These are phyloP conservation scores for Akanthomyces lecanii DNA, from an alignment of 2,329 filamentous ascomycete species.

Conservation along the genomic window DNA sequence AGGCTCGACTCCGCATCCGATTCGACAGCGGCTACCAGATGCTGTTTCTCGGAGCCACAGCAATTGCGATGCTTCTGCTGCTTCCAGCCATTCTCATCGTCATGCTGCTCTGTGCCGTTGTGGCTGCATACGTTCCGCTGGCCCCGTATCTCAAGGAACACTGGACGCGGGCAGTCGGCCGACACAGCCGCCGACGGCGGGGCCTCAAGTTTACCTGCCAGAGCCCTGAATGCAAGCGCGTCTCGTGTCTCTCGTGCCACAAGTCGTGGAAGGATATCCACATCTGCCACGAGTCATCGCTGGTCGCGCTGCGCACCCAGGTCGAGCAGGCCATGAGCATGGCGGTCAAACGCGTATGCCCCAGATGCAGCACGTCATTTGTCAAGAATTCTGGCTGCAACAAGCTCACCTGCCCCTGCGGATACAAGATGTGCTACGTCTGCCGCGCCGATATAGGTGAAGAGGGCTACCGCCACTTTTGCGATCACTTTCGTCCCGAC, in stretches of 20 bases:
- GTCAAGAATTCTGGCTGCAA: conserved; percentile 95
- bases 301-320: conserved; percentile 77
- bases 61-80: conserved; percentile 53
- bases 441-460: conserved; percentile 72
- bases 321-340: conserved; percentile 91
- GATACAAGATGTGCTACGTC: conserved; percentile 97
- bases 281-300: conserved; percentile 79
- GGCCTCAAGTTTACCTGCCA: conserved; percentile 76
- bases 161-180: conserved; percentile 57
- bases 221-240: conserved; percentile 60
- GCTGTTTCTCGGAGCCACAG: conserved; percentile 47
- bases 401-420: conserved; percentile 91
- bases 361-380: conserved; percentile 84
- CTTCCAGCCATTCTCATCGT: conserved; percentile 48
- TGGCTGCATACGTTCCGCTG: conserved; percentile 41
- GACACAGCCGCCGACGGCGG: conserved; percentile 65
- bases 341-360: conserved; percentile 92
- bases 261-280: conserved; percentile 87
- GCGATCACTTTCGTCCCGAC: conserved; percentile 85
- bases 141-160: conserved; percentile 40
- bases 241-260: conserved; percentile 76
- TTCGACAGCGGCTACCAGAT: conserved; percentile 46
- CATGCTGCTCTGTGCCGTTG: conserved; percentile 40
- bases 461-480: conserved; percentile 90
- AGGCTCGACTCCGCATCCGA: conserved; percentile 54